Base-by-base conservation (phyloP, 768 basidiomycete species). In the Collybia sordida region DNA sequence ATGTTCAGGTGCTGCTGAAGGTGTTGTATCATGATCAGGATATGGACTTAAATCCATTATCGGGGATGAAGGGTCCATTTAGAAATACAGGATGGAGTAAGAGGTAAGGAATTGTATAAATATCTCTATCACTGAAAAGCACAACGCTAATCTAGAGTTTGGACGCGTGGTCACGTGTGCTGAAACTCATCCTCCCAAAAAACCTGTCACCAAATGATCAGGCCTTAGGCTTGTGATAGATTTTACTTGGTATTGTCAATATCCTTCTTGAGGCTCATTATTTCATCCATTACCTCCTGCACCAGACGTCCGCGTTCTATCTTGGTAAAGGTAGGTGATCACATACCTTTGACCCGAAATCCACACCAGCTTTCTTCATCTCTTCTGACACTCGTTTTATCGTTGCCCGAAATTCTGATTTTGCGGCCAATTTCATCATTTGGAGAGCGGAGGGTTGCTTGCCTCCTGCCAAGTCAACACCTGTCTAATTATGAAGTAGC, bases 311-410 rank as follows among this genome's bases (percentile, higher is more conserved):
- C 9, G 31, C 9, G 9, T 12, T 31, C 31, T 31, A 31, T 31
- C 31, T 11, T 14, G 31, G 14, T 11, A 31, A 11, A 6, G 14
- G 31, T 31, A 6, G 11, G 9, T 31, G 14, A 31, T 14, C 31
- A 31, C 31, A 31, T 31, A 31, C 31, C 31, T 31, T 31, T 11
- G 80, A 77, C 28, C 63, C 64, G 28, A 84, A 47, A 59, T 86
- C 79, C n/a, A 88, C 61, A 4, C 83, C 86, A 18, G 82, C 81
- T 27, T 80, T 81, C 45, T 77, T 60, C 52, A 87, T 61, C 49
- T 80, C 82, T 12, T 72, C 71, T 44, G 71, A 66, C 5, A 85
- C 68, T 35, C 65, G 67, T 54, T 69, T 69, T 24, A 75, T 71
- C 21, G 74, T 77, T 36, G 64, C 69, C 48, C 77, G 70, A 50